These are phyloP conservation scores for Terfezia boudieri DNA, from an alignment of 495 filamentous ascomycete species.

Conservation along the genomic window DNA sequence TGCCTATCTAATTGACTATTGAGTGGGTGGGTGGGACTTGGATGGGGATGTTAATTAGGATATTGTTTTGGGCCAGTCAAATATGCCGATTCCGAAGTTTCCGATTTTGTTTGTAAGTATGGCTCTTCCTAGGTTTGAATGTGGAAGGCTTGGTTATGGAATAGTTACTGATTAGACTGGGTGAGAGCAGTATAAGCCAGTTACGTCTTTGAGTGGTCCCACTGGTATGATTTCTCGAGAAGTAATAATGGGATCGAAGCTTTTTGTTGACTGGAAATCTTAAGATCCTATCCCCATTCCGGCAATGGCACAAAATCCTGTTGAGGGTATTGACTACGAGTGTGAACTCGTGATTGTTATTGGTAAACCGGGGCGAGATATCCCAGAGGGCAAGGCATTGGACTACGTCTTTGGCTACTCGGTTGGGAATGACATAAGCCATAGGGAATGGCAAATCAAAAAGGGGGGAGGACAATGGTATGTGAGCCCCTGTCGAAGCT, in stretches of 20 bases:
- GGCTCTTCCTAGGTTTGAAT: not conserved
- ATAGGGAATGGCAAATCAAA: slow-evolving; percentile 65
- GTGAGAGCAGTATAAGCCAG: slow-evolving; percentile 42
- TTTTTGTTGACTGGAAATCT: not conserved
- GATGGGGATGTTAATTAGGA: too few relatives aligned
- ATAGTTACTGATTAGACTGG: too few relatives aligned
- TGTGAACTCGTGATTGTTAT: slow-evolving; percentile 65
- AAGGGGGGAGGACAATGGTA: slow-evolving; percentile 60
- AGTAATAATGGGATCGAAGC: not conserved
- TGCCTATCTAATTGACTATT: not conserved
- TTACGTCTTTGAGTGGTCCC: slow-evolving; percentile 48
- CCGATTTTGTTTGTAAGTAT: slow-evolving; percentile 48
- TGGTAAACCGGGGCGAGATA: slow-evolving; percentile 44
- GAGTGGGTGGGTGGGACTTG: too few relatives aligned
- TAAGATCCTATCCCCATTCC: slow-evolving; percentile 9
- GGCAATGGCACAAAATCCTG: slow-evolving; percentile 21
- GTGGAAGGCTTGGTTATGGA: too few relatives aligned
- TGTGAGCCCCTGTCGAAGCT: not conserved
- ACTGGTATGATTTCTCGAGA: slow-evolving; percentile 24
- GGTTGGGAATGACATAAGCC: slow-evolving; percentile 64
- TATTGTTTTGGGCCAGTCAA: slow-evolving; percentile 24
- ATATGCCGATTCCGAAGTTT: slow-evolving; percentile 49
- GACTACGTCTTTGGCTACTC: slow-evolving; percentile 61
- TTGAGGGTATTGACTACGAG: slow-evolving; percentile 56
- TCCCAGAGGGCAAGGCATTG: slow-evolving; percentile 42